Percentiles rank a stretch among this genome's conserved stretches.
phyloP scores from a whole-genome alignment of 2,329 filamentous ascomycete genomes.

The Hypoxylon sp. region DNA sequence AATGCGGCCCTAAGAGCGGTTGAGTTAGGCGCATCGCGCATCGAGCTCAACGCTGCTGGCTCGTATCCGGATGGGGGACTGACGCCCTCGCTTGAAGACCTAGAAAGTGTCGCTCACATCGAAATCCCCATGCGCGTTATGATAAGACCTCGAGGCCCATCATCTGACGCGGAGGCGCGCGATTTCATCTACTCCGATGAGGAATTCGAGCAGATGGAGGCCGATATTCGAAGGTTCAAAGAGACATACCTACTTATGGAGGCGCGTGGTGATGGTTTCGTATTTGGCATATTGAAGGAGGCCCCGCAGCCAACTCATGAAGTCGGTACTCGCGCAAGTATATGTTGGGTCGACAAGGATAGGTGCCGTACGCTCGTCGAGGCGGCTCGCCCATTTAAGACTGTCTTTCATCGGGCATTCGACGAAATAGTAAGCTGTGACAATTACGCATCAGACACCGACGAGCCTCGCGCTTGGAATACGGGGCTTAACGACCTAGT shows the following conservation, averaged over 20 bases:
- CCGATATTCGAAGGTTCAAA: constrained; percentile 56
- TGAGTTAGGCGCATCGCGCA: constrained; percentile 60
- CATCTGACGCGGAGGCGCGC: constrained; percentile 28
- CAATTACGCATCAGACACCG: constrained; percentile 8
- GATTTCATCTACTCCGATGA: constrained; percentile 65
- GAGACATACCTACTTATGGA: constrained; percentile 55
- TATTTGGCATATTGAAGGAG: constrained; percentile 64
- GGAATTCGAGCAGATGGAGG: constrained; percentile 62
- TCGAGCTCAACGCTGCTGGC: constrained; percentile 66
- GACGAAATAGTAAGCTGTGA: constrained; percentile 59
- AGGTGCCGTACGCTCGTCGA: constrained; percentile 58
- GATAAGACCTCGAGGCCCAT: constrained; percentile 65
- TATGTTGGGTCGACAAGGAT: constrained; percentile 56
- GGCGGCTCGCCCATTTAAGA: constrained; percentile 58
- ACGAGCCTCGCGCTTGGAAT: constrained; percentile 38
- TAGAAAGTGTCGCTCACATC: constrained; percentile 50
- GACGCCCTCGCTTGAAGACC: constrained; percentile 61
- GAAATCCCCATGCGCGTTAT: constrained; percentile 64
- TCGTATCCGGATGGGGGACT: constrained; percentile 66
- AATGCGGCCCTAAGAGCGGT: constrained; percentile 57
- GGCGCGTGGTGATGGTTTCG: constrained; percentile 66
- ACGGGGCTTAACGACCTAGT: constrained; percentile 55
- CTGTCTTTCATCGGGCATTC: constrained; percentile 70
- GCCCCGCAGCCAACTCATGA: background rate
- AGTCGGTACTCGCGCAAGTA: constrained; percentile 29